Base-by-base conservation (phyloP, 805 yeast genomes). In the Saccharomycopsis selenospora region DNA sequence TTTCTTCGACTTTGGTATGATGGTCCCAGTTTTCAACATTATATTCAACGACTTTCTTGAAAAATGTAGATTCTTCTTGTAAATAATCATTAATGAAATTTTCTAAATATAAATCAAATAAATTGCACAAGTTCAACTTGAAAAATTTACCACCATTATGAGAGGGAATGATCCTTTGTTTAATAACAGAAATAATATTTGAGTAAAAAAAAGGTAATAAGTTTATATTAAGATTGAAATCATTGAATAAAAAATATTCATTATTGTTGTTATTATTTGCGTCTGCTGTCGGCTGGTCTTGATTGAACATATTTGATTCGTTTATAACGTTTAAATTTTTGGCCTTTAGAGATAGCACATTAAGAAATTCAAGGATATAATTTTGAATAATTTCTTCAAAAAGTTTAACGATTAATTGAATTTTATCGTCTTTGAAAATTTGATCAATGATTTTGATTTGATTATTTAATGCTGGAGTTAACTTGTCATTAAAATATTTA, bases 1-100 rank as follows among this genome's bases (percentile, higher is more conserved):
- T 63, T 48, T 73, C 72, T 51, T 67, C 67, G 6, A 67, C 56
- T 7, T 53, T 49, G 42, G 64, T 62, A 20, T 59, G 59, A 13
- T 60, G 59, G 43, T 71, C 71, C 65, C 77, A 72, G 38, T 67
- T 66, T 13, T 65, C 61, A 25, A 70, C 64, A 28, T 65, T 66
- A 43, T 59, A 64, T 14, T 61, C 61, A 3, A 57, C 51, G 3
- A 58, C 52, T 13, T 56, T 51, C 26, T 61, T 62, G 53, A 69
- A 70, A 28, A 57, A 57, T 3, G 47, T 45, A 0, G 66, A 54
- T 11, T 65, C 64, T 8, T 63, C 58, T 14, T 61, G 60, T 29
- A 68, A 52, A 54, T 66, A 70, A 20, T 57, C 59, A 2, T 59
- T 56, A 14, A 70, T 57, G 8, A 59, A 53, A 1, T 66, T 66